Base-by-base conservation (phyloP, 768 basidiomycete species). In the Macrolepiota dolichaula region DNA sequence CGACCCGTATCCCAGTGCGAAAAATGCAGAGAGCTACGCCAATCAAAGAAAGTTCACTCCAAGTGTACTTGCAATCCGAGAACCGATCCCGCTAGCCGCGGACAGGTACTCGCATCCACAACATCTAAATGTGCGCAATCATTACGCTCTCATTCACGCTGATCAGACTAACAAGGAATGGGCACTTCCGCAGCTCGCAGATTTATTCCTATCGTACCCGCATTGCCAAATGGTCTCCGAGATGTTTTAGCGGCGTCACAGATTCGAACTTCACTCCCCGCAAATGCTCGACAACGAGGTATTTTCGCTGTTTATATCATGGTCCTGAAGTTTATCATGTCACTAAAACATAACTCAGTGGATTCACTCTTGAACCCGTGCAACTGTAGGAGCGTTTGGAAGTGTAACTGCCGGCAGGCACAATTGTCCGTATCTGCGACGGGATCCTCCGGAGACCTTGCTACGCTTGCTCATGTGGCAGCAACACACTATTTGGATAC, bases 1-100 rank as follows among this genome's bases (percentile, higher is more conserved):
- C 82, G 95, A 6, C 95, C 95, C 0, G 84, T 94, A 15, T 93
- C 94, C 6, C 94, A 96, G 71, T 97, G 95, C 74, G 81, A 84
- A 57, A 86, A 85, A 66, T 96, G 95, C 70, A 86, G 92, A 37
- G 85, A 92, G 66, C 80, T 91, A 36, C 84, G 94, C 17, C 88
- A 92, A 72, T 88, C 87, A 46, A 89, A 86, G 72, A 86, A 83
- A 63, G 79, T 93, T 35, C 92, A 94, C 69, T 89, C 90, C 35
- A 93, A 91, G 68, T 94, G 92, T 71, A 86, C 81, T 55, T 94
- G 92, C 64, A 78, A 80, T 58, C 76, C 78, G 7, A 75, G 72
- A 57, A 69, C 71, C 60, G 74, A 77, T 61, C 64, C 65, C n/a
- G 66, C 68, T n/a, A 68, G 64, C 35, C 70, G 68, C 60, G 68